Conservation (phyloP, 352 stramenopile genomes). For the Globisporangium parvum region DNA sequence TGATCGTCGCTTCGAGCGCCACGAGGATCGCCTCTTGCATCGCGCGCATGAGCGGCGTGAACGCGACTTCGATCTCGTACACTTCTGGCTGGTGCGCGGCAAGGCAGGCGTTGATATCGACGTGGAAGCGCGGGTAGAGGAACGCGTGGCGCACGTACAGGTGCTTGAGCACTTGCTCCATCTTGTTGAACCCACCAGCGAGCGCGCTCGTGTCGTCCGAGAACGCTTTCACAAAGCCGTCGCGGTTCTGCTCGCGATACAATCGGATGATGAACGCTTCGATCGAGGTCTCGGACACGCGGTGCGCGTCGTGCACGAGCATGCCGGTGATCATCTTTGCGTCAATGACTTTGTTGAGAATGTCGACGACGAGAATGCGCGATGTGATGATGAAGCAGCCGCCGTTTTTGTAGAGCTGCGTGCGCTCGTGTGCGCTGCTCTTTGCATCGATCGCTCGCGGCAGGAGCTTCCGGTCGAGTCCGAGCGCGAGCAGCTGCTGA, state of each 20-base stretch:
- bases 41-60: conserved; percentile 89
- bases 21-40: conserved; percentile 94
- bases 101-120: conserved; percentile 85
- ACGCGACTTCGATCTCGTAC: conserved; percentile 91
- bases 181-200: conserved; percentile 90
- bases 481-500: conserved; percentile 83
- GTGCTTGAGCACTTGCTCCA: conserved; percentile 94
- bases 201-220: conserved; percentile 90
- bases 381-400: conserved; percentile 94
- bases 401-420: conserved; percentile 89
- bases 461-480: conserved; percentile 78
- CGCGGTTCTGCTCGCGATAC: conserved; percentile 83
- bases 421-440: conserved; percentile 63
- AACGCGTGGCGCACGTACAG: conserved; percentile 91
- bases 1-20: conserved; percentile 90
- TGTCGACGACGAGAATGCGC: conserved; percentile 96
- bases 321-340: conserved; percentile 86
- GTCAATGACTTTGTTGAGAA: conserved; percentile 87
- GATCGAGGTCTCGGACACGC: conserved; percentile 91
- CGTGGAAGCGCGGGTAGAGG: conserved; percentile 95
- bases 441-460: conserved; percentile 69
- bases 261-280: conserved; percentile 97
- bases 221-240: conserved; percentile 97
- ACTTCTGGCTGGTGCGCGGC: conserved; percentile 86
- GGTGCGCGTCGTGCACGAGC: conserved; percentile 91